A percentile compares a stretch with the other conserved stretches of the same genome.
Conservation (phyloP, 768 basidiomycete species). For the Termitomyces titanicus region DNA sequence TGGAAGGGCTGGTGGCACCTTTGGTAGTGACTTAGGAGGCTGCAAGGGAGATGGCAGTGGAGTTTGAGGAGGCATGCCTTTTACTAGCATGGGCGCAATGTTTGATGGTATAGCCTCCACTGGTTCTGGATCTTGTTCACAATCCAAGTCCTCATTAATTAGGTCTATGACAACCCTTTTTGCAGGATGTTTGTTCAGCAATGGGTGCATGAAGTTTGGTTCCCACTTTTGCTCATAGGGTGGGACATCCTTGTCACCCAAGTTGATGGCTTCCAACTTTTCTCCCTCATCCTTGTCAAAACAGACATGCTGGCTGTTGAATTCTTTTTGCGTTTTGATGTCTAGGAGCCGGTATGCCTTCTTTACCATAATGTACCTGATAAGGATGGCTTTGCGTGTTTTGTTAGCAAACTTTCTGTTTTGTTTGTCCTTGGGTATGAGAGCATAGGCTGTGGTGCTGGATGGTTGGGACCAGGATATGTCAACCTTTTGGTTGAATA, state of each 20-base stretch:
- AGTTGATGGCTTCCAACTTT: neutral
- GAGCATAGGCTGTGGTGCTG: neutral
- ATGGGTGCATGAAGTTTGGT: neutral
- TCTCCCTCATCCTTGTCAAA: neutral
- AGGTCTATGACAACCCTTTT: too few species aligned
- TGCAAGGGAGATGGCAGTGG: too few species aligned
- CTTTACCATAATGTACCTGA: neutral
- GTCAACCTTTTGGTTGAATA: neutral
- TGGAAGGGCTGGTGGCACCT: too few species aligned
- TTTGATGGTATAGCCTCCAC: too few species aligned
- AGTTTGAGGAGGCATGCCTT: too few species aligned
- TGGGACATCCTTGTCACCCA: neutral
- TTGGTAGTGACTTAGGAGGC: too few species aligned
- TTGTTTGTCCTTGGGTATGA: neutral
- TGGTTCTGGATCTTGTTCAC: neutral
- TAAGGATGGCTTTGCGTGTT: neutral
- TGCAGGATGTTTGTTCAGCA: too few species aligned
- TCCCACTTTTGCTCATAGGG: neutral
- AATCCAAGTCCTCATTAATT: neutral
- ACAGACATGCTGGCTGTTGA: neutral
- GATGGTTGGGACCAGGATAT: neutral
- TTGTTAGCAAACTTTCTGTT: neutral
- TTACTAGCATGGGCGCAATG: too few species aligned
- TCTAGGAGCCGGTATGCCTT: neutral
- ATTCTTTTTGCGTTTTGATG: neutral